Base-by-base conservation (phyloP, 2,329 filamentous ascomycete genomes). In the Colletotrichum incanum region DNA sequence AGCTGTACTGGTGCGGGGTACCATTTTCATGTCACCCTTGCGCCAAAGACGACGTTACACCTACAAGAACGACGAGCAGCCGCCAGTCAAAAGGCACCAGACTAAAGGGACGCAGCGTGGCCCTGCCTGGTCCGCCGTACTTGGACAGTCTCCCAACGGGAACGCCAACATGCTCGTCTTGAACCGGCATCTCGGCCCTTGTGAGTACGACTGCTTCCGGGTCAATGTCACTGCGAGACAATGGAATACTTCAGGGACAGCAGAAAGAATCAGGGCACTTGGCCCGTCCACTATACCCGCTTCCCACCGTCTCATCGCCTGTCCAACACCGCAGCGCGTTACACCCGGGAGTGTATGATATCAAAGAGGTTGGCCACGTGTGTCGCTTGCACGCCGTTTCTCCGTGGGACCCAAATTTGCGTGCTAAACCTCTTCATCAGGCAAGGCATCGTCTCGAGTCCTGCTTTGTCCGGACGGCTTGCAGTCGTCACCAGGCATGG, bases 1-100 rank as follows among this genome's bases (percentile, higher is more conserved):
- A 65, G 28, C 18, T 28, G 12, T 39, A 31, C 54, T 41, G 65
- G 70, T 72, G 70, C 70, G 70, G 70, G 70, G 70, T 70, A 70
- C 69, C 43, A 55, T 26, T 49, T 52, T 37, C 52, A 20, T 47
- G 28, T 28, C 41, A 63, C 50, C 68, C 58, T 67, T 62, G 41
- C 56, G n/a, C 43, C 31, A 43, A 47, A 34, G 41, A 47, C 39
- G 56, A 55, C 55, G 39, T 63, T 37, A 16, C 58, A 39, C 41
- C 45, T 64, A 37, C 65, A 49, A 67, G 45, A 67, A 43, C 41
- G 34, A 26, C 26, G 26, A 34, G 43, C 34, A 50, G 50, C 43
- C 55, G 34, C 49, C 31, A 52, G 45, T 52, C 41, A 56, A 65
- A 55, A n/a, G 39, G 41, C 37, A 34, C 39, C 34, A 37, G 18